These are phyloP conservation scores for Lasiodiplodia theobromae DNA, from an alignment of 2,329 filamentous ascomycete genomes.

Conservation along the genomic window DNA sequence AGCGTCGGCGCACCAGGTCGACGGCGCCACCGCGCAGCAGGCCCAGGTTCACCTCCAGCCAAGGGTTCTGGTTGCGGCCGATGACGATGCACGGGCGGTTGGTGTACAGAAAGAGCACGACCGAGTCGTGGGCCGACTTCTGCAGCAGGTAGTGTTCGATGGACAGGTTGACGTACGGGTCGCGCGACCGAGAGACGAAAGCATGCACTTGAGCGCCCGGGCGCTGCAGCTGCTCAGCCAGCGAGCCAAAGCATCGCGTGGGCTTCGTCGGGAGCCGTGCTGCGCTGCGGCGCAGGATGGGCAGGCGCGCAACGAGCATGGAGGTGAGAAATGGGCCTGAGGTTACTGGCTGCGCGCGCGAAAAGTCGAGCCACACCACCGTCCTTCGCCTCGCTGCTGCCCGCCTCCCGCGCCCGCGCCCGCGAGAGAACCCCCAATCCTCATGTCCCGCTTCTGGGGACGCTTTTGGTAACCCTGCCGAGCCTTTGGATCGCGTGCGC, in stretches of 20 bases:
- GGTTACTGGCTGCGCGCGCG: not conserved
- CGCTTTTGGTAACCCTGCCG: not conserved
- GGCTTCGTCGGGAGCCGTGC: slow-evolving; percentile 3
- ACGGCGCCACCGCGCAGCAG: slow-evolving; percentile 60
- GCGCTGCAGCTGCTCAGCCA: slow-evolving; percentile 19
- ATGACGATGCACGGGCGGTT: slow-evolving; percentile 90
- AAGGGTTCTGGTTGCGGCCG: slow-evolving; percentile 97
- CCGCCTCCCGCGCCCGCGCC: no score
- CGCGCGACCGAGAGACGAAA: slow-evolving; percentile 61
- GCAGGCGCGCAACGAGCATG: slow-evolving; percentile 17
- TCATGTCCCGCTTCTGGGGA: not conserved
- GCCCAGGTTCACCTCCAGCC: slow-evolving; percentile 84
- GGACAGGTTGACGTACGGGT: slow-evolving; percentile 90
- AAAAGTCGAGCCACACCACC: slow-evolving; percentile 1
- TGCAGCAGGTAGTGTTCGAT: slow-evolving; percentile 91
- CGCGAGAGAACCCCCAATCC: not conserved
- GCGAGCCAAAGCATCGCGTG: slow-evolving; percentile 9
- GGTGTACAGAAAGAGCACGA: slow-evolving; percentile 84
- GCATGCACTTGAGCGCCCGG: slow-evolving; percentile 42
- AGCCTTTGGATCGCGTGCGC: not conserved
- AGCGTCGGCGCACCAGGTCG: slow-evolving; percentile 80
- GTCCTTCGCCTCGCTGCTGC: not conserved
- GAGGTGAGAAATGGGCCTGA: slow-evolving; percentile 16
- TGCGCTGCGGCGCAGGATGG: slow-evolving; percentile 8
- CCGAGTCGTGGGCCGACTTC: slow-evolving; percentile 73